These are phyloP conservation scores for Bryoglossum gracile DNA, from an alignment of 495 filamentous ascomycete genomes.

Conservation along the genomic window DNA sequence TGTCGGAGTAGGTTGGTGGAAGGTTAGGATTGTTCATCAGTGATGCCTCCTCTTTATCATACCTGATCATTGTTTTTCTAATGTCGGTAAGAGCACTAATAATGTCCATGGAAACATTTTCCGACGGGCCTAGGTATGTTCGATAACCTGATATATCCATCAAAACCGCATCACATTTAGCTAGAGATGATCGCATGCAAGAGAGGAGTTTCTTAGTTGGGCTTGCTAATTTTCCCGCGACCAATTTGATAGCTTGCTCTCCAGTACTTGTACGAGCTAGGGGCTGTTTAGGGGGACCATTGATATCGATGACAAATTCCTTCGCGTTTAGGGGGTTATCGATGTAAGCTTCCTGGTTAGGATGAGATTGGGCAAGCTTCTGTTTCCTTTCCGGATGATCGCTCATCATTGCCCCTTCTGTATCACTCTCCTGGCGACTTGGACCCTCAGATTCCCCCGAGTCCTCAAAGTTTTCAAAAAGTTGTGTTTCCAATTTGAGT, in stretches of 20 bases:
- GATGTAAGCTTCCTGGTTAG: neutral
- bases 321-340: constrained; percentile 3
- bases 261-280: constrained; percentile 11
- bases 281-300: constrained; percentile 12
- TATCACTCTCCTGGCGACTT: neutral
- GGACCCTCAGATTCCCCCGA: neutral
- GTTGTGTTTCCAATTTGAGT: constrained; percentile 36
- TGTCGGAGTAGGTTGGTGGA: constrained; percentile 28
- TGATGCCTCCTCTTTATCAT: constrained; percentile 28
- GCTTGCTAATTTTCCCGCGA: constrained; percentile 36
- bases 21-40: constrained; percentile 27
- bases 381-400: neutral
- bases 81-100: constrained; percentile 28
- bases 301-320: constrained; percentile 33
- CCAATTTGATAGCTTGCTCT: constrained; percentile 25
- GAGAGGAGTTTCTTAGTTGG: constrained; percentile 40
- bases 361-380: neutral
- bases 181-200: constrained; percentile 36
- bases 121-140: constrained; percentile 31
- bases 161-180: constrained; percentile 38
- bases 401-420: neutral
- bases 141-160: constrained; percentile 43
- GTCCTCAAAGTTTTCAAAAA: constrained; percentile 28
- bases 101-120: constrained; percentile 30
- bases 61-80: constrained; percentile 29